Evolutionary conservation across 106 monocot genomes (phyloP).

Genomic region (Dendrobium chrysotoxum): DNA sequence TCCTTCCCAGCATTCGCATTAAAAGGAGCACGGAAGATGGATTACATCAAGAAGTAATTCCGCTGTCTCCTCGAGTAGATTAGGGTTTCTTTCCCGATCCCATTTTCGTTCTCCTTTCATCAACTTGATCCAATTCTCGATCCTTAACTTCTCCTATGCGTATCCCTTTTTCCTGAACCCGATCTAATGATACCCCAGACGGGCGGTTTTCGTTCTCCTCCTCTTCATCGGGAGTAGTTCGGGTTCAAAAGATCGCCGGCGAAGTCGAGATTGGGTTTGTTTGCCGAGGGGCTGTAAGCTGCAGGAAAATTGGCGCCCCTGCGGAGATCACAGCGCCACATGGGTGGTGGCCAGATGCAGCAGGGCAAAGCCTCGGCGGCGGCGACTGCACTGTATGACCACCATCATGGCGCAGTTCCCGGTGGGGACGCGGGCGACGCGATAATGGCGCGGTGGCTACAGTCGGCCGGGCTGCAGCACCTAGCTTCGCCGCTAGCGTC

Average conservation of each 20-base stretch:
- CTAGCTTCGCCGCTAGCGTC: slow-evolving; percentile 62
- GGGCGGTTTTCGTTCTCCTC: background rate
- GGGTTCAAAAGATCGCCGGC: background rate
- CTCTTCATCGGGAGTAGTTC: background rate
- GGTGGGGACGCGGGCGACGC: slow-evolving; percentile 49
- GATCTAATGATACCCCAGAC: background rate
- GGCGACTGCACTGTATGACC: slow-evolving; percentile 30
- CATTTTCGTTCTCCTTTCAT: background rate
- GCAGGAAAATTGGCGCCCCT: slow-evolving; percentile 56
- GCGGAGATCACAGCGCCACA: slow-evolving; percentile 67
- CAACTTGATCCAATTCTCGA: too few relatives aligned
- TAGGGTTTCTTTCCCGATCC: slow-evolving; percentile 2
- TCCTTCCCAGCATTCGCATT: background rate
- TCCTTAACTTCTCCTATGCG: background rate
- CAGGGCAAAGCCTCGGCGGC: slow-evolving; percentile 40
- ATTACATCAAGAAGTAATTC: slow-evolving; percentile 1
- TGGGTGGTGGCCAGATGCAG: slow-evolving; percentile 48
- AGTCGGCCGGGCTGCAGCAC: slow-evolving; percentile 86
- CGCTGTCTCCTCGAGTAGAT: background rate
- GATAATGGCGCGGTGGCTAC: slow-evolving; percentile 80
- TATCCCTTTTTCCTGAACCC: background rate
- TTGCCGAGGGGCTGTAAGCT: background rate
- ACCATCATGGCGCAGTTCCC: slow-evolving; percentile 14
- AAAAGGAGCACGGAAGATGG: background rate
- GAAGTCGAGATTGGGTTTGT: background rate